phyloP scores from a whole-genome alignment of 169 alveolate genomes.

The Plasmodium cynomolgi region DNA sequence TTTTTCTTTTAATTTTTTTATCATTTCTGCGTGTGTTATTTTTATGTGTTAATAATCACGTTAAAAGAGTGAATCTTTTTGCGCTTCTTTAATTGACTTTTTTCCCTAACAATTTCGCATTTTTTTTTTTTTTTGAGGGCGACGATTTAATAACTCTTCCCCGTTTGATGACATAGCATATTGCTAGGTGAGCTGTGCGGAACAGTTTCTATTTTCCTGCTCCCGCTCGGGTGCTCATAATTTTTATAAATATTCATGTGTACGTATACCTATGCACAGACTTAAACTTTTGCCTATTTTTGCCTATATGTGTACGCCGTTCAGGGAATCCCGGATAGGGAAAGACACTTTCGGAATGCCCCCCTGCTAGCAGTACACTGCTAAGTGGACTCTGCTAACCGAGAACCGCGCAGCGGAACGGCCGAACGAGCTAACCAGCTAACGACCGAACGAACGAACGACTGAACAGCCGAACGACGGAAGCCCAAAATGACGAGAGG shows the following conservation, averaged over 20 bases:
- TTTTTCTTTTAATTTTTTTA: background rate
- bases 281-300: background rate
- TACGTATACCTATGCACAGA: background rate
- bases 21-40: background rate
- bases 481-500: constrained; percentile 84
- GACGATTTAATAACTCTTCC: background rate
- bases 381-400: background rate
- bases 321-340: background rate
- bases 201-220: background rate
- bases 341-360: background rate
- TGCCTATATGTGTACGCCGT: background rate
- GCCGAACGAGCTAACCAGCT: too few relatives aligned
- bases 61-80: background rate
- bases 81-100: background rate
- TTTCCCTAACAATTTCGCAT: background rate
- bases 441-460: too few relatives aligned
- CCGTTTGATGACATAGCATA: background rate
- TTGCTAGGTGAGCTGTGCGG: background rate
- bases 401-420: too few relatives aligned
- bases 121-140: background rate
- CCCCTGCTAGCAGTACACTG: background rate
- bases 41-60: background rate
- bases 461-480: background rate
- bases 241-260: background rate
- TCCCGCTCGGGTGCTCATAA: background rate